These are phyloP conservation scores for Tetrahymena malaccensis DNA, from an alignment of 73 alveolate species.

Conservation along the genomic window DNA sequence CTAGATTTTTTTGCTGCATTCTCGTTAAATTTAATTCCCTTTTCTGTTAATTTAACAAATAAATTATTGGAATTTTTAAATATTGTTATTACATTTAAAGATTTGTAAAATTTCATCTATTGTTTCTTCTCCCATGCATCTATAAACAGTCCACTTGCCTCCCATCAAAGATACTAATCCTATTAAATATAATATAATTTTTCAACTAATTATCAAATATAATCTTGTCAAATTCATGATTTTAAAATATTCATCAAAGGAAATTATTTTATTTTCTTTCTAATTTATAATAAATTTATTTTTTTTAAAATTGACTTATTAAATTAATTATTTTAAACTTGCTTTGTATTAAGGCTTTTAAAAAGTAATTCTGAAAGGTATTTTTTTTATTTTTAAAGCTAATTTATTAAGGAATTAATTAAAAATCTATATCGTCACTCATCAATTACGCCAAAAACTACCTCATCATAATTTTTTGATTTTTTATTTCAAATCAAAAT, in stretches of 20 bases:
- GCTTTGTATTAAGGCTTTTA: too few relatives aligned
- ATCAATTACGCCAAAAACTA: background rate
- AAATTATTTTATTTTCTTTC: too few relatives aligned
- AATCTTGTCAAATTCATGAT: too few relatives aligned
- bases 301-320: too few relatives aligned
- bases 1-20: background rate
- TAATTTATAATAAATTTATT: too few relatives aligned
- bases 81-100: background rate
- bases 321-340: too few relatives aligned
- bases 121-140: slow-evolving; percentile 87
- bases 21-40: background rate
- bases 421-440: background rate
- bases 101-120: slow-evolving; percentile 37
- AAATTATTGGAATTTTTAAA: background rate
- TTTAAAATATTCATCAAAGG: too few relatives aligned
- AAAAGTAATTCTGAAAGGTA: background rate
- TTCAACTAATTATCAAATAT: too few relatives aligned
- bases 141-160: slow-evolving; percentile 89
- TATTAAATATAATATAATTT: background rate
- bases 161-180: slow-evolving; percentile 85
- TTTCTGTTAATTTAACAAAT: background rate
- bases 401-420: background rate
- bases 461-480: background rate
- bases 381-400: background rate
- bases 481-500: background rate